Evolutionary conservation across 257 asterid species (phyloP).

Genomic region (Osmanthus fragrans): DNA sequence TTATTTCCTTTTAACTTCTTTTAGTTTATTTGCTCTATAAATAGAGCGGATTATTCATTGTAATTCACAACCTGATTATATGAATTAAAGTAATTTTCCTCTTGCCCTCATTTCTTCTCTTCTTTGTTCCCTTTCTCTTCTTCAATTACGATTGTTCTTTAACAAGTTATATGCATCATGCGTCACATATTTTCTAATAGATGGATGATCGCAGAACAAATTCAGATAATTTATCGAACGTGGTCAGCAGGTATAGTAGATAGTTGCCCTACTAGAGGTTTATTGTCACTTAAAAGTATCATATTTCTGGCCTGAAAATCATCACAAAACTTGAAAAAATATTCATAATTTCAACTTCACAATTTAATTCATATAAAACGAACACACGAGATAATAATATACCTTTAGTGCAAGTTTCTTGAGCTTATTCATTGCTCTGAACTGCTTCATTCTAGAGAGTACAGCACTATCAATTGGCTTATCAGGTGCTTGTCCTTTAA

Average conservation of each 20-base stretch:
- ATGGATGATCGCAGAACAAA: neutral
- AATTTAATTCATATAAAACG: neutral
- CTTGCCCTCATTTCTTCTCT: too few species aligned
- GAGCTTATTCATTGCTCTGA: conserved; percentile 82
- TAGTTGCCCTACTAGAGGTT: neutral
- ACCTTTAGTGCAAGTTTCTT: conserved; percentile 81
- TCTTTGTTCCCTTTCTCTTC: too few species aligned
- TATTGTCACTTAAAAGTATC: neutral
- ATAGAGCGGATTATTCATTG: too few species aligned
- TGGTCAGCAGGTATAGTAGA: neutral
- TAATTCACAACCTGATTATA: too few species aligned
- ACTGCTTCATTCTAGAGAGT: conserved; percentile 81
- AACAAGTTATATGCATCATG: too few species aligned
- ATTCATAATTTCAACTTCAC: neutral
- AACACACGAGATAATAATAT: conserved; percentile 11
- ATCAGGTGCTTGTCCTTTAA: conserved; percentile 74
- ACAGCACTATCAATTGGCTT: conserved; percentile 77
- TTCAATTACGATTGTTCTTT: too few species aligned
- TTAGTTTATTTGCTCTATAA: too few species aligned
- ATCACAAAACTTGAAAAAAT: neutral
- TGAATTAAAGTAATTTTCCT: too few species aligned
- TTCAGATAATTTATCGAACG: neutral
- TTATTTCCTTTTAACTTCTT: too few species aligned
- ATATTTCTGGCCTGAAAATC: neutral
- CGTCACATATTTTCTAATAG: neutral